These are phyloP conservation scores for Solanum raphanifolium DNA, from an alignment of 257 asterid species.

Conservation along the genomic window DNA sequence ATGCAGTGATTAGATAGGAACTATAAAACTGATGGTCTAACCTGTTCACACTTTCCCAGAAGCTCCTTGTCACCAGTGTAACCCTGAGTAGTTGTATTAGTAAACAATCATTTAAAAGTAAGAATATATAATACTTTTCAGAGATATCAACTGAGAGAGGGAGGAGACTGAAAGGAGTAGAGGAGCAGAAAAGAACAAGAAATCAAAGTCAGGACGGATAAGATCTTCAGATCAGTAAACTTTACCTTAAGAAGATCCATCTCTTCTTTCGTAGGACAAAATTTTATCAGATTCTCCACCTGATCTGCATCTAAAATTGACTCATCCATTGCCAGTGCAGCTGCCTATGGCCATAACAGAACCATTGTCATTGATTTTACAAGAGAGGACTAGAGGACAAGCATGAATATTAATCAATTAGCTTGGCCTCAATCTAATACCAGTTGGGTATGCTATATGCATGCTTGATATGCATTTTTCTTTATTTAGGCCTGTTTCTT, in stretches of 20 bases:
- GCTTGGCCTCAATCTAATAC: not conserved
- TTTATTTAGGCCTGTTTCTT: not conserved
- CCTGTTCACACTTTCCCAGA: slow-evolving; percentile 98
- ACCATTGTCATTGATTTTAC: not conserved
- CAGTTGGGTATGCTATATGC: not conserved
- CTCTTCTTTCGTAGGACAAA: slow-evolving; percentile 96
- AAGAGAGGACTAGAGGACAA: not conserved
- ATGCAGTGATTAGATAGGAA: not conserved
- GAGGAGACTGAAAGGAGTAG: not conserved
- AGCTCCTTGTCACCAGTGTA: slow-evolving; percentile 83
- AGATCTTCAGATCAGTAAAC: not conserved
- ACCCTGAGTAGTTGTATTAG: slow-evolving; percentile 32
- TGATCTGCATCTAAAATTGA: slow-evolving; percentile 93
- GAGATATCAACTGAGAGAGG: not conserved
- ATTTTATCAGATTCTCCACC: slow-evolving; percentile 91
- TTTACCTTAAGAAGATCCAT: slow-evolving; percentile 96
- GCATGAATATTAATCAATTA: not conserved
- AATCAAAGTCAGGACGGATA: not conserved
- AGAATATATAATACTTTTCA: not conserved
- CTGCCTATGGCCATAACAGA: slow-evolving; percentile 45
- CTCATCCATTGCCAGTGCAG: slow-evolving; percentile 96
- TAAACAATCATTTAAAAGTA: slow-evolving; percentile 3
- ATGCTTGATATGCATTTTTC: not conserved
- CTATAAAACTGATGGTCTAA: slow-evolving; percentile 12
- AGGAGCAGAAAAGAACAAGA: not conserved